Percentiles rank a stretch among this genome's conserved stretches.
Conservation (phyloP, 495 filamentous ascomycete genomes). For the Aspergillus incahuasiensis region DNA sequence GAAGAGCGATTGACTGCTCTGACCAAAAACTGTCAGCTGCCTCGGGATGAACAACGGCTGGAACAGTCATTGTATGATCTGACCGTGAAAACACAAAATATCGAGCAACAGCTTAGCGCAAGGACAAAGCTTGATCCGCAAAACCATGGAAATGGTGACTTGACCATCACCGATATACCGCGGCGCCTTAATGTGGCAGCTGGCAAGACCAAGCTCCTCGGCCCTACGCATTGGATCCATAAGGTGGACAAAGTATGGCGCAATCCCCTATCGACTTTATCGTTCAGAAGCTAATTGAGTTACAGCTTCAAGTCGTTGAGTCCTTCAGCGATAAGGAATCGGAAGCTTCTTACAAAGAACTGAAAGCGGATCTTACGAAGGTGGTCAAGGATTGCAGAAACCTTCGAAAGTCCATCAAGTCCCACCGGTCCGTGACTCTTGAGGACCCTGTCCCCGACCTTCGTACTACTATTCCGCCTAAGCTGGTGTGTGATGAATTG, state of each 20-base stretch:
- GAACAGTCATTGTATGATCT: conserved; percentile 11
- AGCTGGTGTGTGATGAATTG: conserved; percentile 33
- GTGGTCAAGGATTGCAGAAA: conserved; percentile 18
- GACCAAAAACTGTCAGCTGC: background rate
- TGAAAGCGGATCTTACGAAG: conserved; percentile 14
- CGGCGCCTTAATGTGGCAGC: conserved; percentile 13
- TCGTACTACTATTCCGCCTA: conserved; percentile 16
- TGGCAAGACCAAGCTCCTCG: conserved; percentile 38
- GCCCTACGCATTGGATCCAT: conserved; percentile 38
- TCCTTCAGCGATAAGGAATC: conserved; percentile 12
- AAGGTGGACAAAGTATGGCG: conserved; percentile 33
- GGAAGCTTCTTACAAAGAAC: conserved; percentile 8
- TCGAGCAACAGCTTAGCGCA: conserved; percentile 13
- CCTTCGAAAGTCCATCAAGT: conserved; percentile 18
- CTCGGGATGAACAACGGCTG: background rate
- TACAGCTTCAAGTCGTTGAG: conserved; percentile 12
- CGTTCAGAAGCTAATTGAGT: background rate
- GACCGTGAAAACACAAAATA: background rate
- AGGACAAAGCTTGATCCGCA: background rate
- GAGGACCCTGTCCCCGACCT: conserved; percentile 20
- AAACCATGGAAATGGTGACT: background rate
- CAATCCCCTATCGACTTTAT: background rate
- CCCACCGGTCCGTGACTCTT: conserved; percentile 10
- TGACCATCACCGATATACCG: background rate
- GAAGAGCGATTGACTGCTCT: conserved; percentile 9